Evolutionary conservation across 768 basidiomycete genomes (phyloP).

Genomic region (Mycena haematopus): DNA sequence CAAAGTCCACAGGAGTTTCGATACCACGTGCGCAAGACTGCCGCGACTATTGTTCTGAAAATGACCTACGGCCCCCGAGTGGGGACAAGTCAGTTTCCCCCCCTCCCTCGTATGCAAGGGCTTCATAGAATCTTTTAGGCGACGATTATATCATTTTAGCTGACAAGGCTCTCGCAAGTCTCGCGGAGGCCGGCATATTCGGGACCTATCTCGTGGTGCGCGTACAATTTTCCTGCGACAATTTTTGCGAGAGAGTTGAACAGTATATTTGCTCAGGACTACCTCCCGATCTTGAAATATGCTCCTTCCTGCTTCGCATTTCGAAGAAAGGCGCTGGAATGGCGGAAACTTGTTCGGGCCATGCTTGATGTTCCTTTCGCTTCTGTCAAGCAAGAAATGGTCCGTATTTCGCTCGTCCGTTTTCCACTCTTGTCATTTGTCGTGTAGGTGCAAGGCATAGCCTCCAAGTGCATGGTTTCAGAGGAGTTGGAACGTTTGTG

Average conservation of each 20-base stretch:
- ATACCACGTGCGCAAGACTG: constrained; percentile 44
- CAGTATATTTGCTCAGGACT: constrained; percentile 39
- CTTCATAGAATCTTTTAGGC: constrained; percentile 24
- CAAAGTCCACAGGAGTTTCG: constrained; percentile 44
- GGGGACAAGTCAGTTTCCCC: constrained; percentile 33
- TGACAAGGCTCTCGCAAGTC: constrained; percentile 43
- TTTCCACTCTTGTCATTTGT: not conserved
- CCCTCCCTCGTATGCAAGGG: not conserved
- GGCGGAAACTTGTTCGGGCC: constrained; percentile 39
- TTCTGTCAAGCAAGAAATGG: constrained; percentile 45
- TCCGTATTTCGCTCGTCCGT: constrained; percentile 23
- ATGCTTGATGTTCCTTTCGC: constrained; percentile 50
- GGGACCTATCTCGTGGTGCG: constrained; percentile 52
- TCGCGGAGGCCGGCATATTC: constrained; percentile 47
- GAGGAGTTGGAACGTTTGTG: constrained; percentile 42
- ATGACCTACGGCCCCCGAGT: constrained; percentile 49
- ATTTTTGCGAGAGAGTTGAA: not conserved
- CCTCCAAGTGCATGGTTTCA: constrained; percentile 43
- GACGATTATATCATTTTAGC: constrained; percentile 50
- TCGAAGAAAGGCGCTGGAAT: constrained; percentile 44
- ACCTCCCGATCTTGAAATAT: constrained; percentile 44
- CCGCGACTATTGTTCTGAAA: constrained; percentile 47
- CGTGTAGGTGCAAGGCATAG: constrained; percentile 37
- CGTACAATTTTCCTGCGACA: constrained; percentile 15
- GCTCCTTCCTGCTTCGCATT: constrained; percentile 51